These are phyloP conservation scores for Crithidia brevicula DNA, from an alignment of 208 protist genomes.

Conservation along the genomic window DNA sequence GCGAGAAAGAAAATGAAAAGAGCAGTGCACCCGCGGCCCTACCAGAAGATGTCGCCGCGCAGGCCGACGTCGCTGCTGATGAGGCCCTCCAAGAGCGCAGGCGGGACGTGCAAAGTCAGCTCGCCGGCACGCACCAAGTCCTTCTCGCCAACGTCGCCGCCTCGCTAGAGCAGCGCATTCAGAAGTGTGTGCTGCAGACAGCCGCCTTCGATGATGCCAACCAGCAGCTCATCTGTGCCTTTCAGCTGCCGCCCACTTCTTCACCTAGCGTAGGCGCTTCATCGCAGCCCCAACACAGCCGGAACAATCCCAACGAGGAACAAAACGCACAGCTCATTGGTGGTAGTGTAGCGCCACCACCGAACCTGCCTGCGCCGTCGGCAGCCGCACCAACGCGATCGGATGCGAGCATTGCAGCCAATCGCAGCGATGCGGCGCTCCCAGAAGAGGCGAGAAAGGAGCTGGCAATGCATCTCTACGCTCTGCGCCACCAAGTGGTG, in stretches of 20 bases:
- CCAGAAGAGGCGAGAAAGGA: constrained; percentile 49
- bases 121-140: constrained; percentile 14
- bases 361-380: too few species aligned
- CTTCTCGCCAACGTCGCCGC: constrained; percentile 37
- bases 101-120: constrained; percentile 1
- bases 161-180: constrained; percentile 50
- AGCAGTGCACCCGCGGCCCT: not conserved
- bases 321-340: too few species aligned
- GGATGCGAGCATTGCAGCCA: too few species aligned
- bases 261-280: not conserved
- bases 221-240: constrained; percentile 54
- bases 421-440: constrained; percentile 8
- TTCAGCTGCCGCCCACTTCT: constrained; percentile 6
- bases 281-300: not conserved
- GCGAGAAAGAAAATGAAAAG: too few species aligned
- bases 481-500: constrained; percentile 50
- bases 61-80: not conserved
- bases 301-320: too few species aligned
- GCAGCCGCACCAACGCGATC: too few species aligned
- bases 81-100: not conserved
- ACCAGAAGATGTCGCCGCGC: not conserved
- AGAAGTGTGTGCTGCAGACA: constrained; percentile 48
- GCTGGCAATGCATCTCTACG: constrained; percentile 65
- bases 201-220: constrained; percentile 63
- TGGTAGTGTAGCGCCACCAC: too few species aligned